These are phyloP conservation scores for Solidago caesia DNA, from an alignment of 129 eudicot species.

Conservation along the genomic window DNA sequence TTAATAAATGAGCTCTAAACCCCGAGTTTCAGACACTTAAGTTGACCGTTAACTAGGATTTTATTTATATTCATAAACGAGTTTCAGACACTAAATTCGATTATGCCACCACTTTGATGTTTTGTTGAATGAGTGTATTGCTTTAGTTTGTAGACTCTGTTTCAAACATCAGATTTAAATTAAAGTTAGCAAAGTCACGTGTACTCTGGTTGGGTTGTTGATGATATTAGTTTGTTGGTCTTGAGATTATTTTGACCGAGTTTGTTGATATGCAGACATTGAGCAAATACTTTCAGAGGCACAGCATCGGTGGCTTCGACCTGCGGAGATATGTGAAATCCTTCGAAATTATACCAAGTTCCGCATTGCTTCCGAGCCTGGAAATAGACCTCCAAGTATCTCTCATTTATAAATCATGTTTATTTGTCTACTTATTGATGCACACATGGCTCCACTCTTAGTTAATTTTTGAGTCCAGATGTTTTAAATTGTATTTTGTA, in stretches of 20 bases:
- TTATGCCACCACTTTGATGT: background rate
- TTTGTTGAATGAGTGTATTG: conserved; percentile 3
- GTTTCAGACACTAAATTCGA: too few species aligned
- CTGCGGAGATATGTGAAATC: conserved; percentile 94
- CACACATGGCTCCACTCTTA: background rate
- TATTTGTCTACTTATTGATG: background rate
- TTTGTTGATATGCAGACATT: conserved; percentile 64
- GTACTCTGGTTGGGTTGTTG: background rate
- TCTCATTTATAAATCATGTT: background rate
- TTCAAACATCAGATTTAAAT: background rate
- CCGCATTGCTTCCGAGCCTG: conserved; percentile 82
- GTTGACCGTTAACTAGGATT: background rate
- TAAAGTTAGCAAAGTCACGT: conserved; percentile 13
- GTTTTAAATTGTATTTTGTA: background rate
- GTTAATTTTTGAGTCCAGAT: background rate
- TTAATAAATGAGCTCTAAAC: too few species aligned
- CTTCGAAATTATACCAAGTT: conserved; percentile 70
- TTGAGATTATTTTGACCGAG: conserved; percentile 19
- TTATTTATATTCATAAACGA: background rate
- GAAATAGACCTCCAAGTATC: conserved; percentile 87
- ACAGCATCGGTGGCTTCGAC: conserved; percentile 93
- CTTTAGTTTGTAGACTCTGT: background rate
- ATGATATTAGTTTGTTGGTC: background rate
- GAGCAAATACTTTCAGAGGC: conserved; percentile 83
- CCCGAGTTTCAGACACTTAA: too few species aligned